Evolutionary conservation across 1,284 basidiomycete species (phyloP).

Genomic region (Macrocybe sp.): DNA sequence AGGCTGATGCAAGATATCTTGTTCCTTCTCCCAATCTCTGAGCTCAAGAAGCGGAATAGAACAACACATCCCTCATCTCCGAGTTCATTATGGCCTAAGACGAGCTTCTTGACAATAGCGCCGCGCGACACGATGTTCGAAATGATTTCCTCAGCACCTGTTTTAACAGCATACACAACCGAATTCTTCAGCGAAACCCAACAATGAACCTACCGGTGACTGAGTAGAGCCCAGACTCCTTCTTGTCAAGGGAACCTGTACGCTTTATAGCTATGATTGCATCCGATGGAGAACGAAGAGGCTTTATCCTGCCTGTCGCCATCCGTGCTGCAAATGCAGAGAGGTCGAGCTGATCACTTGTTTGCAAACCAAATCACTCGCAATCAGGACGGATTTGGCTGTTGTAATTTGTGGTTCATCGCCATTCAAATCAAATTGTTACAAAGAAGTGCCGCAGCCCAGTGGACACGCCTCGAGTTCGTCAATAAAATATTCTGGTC

Average conservation of each 20-base stretch:
- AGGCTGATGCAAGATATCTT: constrained; percentile 51
- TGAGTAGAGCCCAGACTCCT: neutral
- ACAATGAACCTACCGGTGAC: neutral
- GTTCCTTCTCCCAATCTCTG: constrained; percentile 40
- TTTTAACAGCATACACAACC: neutral
- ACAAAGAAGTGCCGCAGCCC: too few relatives aligned
- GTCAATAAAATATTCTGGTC: too few relatives aligned
- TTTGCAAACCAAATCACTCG: too few relatives aligned
- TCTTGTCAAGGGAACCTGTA: neutral
- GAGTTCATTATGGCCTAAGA: constrained; percentile 53
- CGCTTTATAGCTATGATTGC: neutral
- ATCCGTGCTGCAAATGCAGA: too few relatives aligned
- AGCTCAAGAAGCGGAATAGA: constrained; percentile 53
- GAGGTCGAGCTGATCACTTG: too few relatives aligned
- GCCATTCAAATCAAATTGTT: too few relatives aligned
- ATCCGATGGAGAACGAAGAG: too few relatives aligned
- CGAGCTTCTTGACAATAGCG: constrained; percentile 39
- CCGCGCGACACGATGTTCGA: constrained; percentile 35
- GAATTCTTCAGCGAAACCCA: neutral
- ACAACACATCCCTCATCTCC: constrained; percentile 53
- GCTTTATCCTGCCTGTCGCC: too few relatives aligned
- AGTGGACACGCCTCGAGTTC: too few relatives aligned
- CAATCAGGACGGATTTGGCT: too few relatives aligned
- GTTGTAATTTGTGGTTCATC: too few relatives aligned
- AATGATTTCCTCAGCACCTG: constrained; percentile 49